Conservation (phyloP, 495 filamentous ascomycete species). For the Penicillium coprophilum region DNA sequence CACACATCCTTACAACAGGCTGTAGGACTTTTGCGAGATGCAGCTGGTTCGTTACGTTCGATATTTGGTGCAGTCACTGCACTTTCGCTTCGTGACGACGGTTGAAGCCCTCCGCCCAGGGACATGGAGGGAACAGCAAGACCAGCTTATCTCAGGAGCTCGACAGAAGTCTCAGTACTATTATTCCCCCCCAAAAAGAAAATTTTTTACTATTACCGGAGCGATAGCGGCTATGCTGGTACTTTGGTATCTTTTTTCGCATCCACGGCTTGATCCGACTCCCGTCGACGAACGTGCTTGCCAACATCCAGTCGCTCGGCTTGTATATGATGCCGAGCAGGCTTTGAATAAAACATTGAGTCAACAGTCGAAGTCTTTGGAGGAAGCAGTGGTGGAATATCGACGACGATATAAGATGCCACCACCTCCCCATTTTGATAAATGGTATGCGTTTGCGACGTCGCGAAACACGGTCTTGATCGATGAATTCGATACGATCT, state of each 20-base stretch:
- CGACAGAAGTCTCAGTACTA: not conserved
- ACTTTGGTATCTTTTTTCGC: not conserved
- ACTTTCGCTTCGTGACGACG: not conserved
- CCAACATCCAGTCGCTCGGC: conserved; percentile 12
- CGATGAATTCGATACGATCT: conserved; percentile 55
- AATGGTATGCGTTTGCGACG: conserved; percentile 64
- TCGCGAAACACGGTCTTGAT: conserved; percentile 54
- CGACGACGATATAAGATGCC: conserved; percentile 53
- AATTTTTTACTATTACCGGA: not conserved
- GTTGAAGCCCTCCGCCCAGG: not conserved
- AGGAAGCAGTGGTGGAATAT: conserved; percentile 40
- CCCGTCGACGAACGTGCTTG: conserved; percentile 5
- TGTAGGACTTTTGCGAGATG: too few species aligned
- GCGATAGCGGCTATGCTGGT: not conserved
- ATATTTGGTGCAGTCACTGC: not conserved
- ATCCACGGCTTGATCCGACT: too few species aligned
- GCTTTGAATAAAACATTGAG: conserved; percentile 11
- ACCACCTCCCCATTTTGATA: conserved; percentile 65
- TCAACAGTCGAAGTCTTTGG: conserved; percentile 11
- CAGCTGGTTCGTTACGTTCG: too few species aligned
- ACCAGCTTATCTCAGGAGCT: not conserved
- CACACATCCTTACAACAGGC: too few species aligned
- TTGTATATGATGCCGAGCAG: conserved; percentile 5
- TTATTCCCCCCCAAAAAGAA: not conserved
- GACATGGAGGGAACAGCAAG: not conserved